These are phyloP conservation scores for Xylariomycetidae sp. DNA, from an alignment of 2,329 filamentous ascomycete species.

Conservation along the genomic window DNA sequence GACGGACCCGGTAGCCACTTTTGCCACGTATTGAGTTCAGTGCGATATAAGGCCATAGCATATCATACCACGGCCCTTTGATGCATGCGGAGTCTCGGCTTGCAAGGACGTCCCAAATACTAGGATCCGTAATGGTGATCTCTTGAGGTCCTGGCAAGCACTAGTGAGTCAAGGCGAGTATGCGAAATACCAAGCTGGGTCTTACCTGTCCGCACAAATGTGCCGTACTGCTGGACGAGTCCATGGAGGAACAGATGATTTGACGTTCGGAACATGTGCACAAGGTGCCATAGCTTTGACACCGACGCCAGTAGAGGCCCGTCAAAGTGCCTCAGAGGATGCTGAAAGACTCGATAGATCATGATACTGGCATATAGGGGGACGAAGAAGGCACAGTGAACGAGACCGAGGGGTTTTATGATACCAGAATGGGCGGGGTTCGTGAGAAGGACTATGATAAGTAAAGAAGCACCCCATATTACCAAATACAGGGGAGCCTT, in stretches of 20 bases:
- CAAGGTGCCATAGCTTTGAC: slow-evolving; percentile 11
- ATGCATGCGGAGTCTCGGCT: slow-evolving; percentile 8
- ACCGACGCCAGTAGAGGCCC: slow-evolving; percentile 7
- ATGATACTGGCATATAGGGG: slow-evolving; percentile 4
- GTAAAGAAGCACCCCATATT: slow-evolving; percentile 1
- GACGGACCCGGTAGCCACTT: slow-evolving; percentile 7
- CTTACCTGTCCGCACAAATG: slow-evolving; percentile 9
- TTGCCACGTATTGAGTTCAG: slow-evolving; percentile 10
- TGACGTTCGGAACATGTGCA: slow-evolving; percentile 2
- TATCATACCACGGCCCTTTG: slow-evolving; percentile 10
- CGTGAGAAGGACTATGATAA: background rate
- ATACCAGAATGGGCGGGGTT: background rate
- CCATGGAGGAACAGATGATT: slow-evolving; percentile 9
- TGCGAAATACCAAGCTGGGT: background rate
- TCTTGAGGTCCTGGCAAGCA: slow-evolving; percentile 10
- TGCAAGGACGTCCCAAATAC: slow-evolving; percentile 4
- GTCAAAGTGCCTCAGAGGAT: slow-evolving; percentile 5
- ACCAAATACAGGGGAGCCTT: slow-evolving; percentile 4
- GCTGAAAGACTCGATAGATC: slow-evolving; percentile 8
- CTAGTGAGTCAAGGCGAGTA: background rate
- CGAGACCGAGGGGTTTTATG: background rate
- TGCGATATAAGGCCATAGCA: slow-evolving; percentile 7
- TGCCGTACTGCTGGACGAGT: slow-evolving; percentile 5
- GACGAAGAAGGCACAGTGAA: slow-evolving; percentile 6
- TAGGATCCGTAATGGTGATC: slow-evolving; percentile 9